Evolutionary conservation across 805 yeast genomes (phyloP).

Genomic region (Suhomyces sp.): DNA sequence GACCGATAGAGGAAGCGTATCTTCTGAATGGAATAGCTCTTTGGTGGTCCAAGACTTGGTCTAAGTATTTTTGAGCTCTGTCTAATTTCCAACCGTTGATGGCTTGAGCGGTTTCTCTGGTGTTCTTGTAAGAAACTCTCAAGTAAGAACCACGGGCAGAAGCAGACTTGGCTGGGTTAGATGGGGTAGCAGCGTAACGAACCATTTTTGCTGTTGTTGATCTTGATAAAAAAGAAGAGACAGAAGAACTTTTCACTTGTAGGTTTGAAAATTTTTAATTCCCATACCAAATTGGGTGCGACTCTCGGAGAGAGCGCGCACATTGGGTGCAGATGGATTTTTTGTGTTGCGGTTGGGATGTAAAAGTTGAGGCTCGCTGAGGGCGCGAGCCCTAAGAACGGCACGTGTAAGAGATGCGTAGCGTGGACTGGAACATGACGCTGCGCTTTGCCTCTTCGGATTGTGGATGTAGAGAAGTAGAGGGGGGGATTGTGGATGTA

Average conservation of each 20-base stretch:
- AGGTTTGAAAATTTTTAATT: conserved; percentile 11
- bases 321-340: not conserved
- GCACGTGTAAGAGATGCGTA: not conserved
- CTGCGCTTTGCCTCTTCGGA: not conserved
- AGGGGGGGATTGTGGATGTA: not conserved
- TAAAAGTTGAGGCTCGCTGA: not conserved
- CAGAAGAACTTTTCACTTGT: conserved; percentile 4
- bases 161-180: conserved; percentile 99
- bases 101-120: conserved; percentile 99
- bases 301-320: conserved; percentile 2
- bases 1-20: conserved; percentile 93
- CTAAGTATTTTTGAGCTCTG: conserved; percentile 93
- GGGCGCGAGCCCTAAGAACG: conserved; percentile 1
- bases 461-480: not conserved
- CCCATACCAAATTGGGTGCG: conserved; percentile 5
- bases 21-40: conserved; percentile 99
- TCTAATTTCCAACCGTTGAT: conserved; percentile 96
- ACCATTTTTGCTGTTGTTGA: conserved; percentile 58
- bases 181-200: conserved; percentile 99
- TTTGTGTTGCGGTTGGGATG: conserved; percentile 2
- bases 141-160: conserved; percentile 99
- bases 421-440: not conserved
- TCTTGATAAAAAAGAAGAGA: conserved; percentile 3
- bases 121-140: conserved; percentile 99
- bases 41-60: conserved; percentile 94